Conservation (phyloP, 495 filamentous ascomycete genomes). For the Hypoxylon perforatum region DNA sequence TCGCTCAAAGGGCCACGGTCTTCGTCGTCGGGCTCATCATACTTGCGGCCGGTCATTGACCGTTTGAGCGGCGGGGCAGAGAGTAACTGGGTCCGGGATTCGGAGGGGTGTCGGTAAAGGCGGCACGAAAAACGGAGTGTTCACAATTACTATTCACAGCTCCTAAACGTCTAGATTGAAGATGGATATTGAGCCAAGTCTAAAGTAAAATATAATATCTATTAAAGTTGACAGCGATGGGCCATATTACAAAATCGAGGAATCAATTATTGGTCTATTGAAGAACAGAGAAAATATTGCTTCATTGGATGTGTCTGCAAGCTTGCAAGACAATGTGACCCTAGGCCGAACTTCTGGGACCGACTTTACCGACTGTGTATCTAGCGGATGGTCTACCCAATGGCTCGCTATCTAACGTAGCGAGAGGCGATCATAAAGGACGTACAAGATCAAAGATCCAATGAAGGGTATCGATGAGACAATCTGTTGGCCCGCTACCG, state of each 20-base stretch:
- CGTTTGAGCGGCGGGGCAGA: not conserved
- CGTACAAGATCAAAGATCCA: slow-evolving; percentile 14
- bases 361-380: slow-evolving; percentile 23
- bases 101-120: not conserved
- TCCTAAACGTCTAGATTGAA: not conserved
- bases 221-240: not conserved
- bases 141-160: slow-evolving; percentile 3
- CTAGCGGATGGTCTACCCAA: not conserved
- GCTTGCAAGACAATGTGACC: not conserved
- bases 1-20: slow-evolving; percentile 38
- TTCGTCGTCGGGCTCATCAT: slow-evolving; percentile 23
- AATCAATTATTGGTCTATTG: slow-evolving; percentile 5
- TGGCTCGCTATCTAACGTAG: no score
- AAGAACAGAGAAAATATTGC: slow-evolving; percentile 6
- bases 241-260: not conserved
- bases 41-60: slow-evolving; percentile 32
- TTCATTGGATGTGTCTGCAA: slow-evolving; percentile 29
- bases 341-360: slow-evolving; percentile 33
- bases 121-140: no score
- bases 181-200: not conserved
- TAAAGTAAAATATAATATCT: slow-evolving; percentile 2
- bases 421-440: slow-evolving; percentile 3
- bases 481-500: slow-evolving; percentile 9
- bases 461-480: slow-evolving; percentile 23
- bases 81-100: not conserved